Percentiles rank a stretch among this genome's conserved stretches.
Evolutionary conservation across 768 basidiomycete species (phyloP).

Genomic region (Lactifluus volemus): DNA sequence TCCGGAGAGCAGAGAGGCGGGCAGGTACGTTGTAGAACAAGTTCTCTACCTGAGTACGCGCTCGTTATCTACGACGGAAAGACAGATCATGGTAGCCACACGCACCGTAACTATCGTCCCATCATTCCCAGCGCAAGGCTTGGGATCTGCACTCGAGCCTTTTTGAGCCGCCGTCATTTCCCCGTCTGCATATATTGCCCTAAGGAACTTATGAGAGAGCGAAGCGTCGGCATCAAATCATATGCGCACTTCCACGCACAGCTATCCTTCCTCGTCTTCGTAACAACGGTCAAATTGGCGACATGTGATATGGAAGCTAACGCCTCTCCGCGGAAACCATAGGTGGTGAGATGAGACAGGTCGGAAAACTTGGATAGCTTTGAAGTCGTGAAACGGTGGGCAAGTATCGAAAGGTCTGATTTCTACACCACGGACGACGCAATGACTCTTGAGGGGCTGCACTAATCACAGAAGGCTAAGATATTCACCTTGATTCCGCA

Average conservation of each 20-base stretch:
- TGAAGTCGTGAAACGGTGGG: constrained; percentile 92
- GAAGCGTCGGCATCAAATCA: background rate
- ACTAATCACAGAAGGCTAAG: background rate
- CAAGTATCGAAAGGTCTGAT: constrained; percentile 80
- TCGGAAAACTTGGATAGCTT: constrained; percentile 86
- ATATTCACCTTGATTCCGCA: constrained; percentile 78
- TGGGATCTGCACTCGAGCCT: constrained; percentile 66
- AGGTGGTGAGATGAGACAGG: constrained; percentile 73
- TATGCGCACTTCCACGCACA: constrained; percentile 88
- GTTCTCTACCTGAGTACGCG: constrained; percentile 80
- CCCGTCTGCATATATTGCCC: constrained; percentile 59
- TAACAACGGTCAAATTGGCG: constrained; percentile 79
- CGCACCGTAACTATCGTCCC: constrained; percentile 82
- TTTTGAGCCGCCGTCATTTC: constrained; percentile 58
- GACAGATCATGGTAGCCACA: background rate
- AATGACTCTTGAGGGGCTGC: background rate
- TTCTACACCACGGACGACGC: constrained; percentile 39
- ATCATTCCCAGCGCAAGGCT: constrained; percentile 89
- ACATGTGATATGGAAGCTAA: constrained; percentile 94
- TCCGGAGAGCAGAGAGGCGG: constrained; percentile 76
- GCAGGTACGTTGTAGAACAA: constrained; percentile 91
- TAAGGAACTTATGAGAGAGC: background rate
- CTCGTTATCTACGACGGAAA: background rate
- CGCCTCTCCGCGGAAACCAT: constrained; percentile 96
- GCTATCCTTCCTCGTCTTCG: constrained; percentile 72